Evolutionary conservation across 345 rosid species (phyloP).

Genomic region (Cardamine chenopodiifolia): DNA sequence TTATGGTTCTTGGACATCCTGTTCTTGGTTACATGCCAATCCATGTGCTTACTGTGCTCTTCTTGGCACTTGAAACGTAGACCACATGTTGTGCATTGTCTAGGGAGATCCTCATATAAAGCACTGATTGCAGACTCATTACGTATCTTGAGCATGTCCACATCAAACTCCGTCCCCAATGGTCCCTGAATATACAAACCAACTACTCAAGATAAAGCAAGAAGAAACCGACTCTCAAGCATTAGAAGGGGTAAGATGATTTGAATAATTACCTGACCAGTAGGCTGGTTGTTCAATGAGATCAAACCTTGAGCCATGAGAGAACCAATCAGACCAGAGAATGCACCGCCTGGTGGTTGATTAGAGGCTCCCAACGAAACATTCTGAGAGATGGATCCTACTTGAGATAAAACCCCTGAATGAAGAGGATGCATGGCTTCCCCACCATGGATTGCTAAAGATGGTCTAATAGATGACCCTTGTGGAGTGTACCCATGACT

Average conservation of each 20-base stretch:
- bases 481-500: constrained; percentile 58
- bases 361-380: constrained; percentile 48
- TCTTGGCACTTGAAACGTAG: constrained; percentile 90
- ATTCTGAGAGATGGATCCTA: constrained; percentile 52
- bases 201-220: constrained; percentile 39
- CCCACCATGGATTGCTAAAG: constrained; percentile 54
- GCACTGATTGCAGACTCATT: constrained; percentile 80
- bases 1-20: constrained; percentile 94
- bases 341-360: constrained; percentile 60
- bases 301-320: constrained; percentile 95
- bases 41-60: constrained; percentile 98
- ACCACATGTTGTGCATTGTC: constrained; percentile 98
- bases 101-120: constrained; percentile 82
- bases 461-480: constrained; percentile 48
- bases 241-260: constrained; percentile 15
- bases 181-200: constrained; percentile 59
- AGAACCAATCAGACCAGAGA: constrained; percentile 79
- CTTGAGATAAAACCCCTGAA: constrained; percentile 56
- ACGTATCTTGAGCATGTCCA: constrained; percentile 79
- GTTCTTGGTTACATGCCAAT: constrained; percentile 99
- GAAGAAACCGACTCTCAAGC: constrained; percentile 10
- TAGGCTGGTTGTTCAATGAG: constrained; percentile 61
- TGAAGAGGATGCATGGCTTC: constrained; percentile 67
- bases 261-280: constrained; percentile 69
- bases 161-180: constrained; percentile 75